A percentile compares a stretch with the other conserved stretches of the same genome.
Conservation (phyloP, 140 eudicot genomes). For the Oenanthe javanica region DNA sequence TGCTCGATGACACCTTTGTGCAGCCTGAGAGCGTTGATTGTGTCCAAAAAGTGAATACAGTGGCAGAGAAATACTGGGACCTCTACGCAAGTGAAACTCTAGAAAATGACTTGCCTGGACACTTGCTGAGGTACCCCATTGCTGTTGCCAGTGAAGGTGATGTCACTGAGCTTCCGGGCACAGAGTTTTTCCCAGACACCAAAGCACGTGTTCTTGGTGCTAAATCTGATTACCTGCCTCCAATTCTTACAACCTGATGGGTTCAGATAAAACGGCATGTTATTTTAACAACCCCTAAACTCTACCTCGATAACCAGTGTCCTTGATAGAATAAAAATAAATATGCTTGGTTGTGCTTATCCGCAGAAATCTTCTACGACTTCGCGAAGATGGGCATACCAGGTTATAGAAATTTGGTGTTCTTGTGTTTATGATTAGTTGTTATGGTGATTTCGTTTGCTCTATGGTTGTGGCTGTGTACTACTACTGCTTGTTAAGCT, state of each 20-base stretch:
- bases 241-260: constrained; percentile 55
- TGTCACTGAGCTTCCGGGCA: constrained; percentile 55
- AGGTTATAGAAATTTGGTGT: not conserved
- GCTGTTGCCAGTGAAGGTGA: constrained; percentile 46
- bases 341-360: not conserved
- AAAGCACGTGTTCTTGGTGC: constrained; percentile 59
- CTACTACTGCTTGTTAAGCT: not conserved
- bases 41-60: constrained; percentile 37
- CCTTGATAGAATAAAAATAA: not conserved
- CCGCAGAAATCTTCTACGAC: not conserved
- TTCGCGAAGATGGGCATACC: not conserved
- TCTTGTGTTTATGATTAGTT: not conserved
- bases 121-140: constrained; percentile 65
- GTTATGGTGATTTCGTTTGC: not conserved
- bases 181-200: constrained; percentile 60
- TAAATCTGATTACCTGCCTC: constrained; percentile 56
- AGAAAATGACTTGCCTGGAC: constrained; percentile 57
- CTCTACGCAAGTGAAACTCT: constrained; percentile 50
- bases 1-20: constrained; percentile 52
- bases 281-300: not conserved
- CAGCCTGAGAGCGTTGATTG: constrained; percentile 52
- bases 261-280: not conserved
- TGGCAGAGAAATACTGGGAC: constrained; percentile 57
- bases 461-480: not conserved
- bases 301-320: not conserved